These are phyloP conservation scores for Chrysosphaeria jannelii DNA, from an alignment of 2,329 filamentous ascomycete genomes.

Conservation along the genomic window DNA sequence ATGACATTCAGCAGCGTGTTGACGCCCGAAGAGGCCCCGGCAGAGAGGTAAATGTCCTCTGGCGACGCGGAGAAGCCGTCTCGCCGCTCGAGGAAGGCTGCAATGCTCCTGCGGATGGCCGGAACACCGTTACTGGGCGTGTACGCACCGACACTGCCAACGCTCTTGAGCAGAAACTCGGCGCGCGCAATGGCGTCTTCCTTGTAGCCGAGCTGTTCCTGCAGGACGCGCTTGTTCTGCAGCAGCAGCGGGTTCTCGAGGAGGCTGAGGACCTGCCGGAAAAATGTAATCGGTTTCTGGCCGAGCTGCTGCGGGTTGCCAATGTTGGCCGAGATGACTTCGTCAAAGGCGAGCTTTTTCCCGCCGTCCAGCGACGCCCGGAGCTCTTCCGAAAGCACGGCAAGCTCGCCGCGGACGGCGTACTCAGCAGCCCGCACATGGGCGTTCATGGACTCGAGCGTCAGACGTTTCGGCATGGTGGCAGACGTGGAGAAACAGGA, in stretches of 20 bases:
- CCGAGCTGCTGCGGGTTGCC: conserved; percentile 97
- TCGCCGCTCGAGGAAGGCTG: conserved; percentile 71
- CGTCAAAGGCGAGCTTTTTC: conserved; percentile 42
- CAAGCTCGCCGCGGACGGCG: conserved; percentile 85
- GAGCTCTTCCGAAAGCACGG: conserved; percentile 77
- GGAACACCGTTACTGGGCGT: conserved; percentile 77
- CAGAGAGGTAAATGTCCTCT: conserved; percentile 65
- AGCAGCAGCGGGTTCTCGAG: conserved; percentile 72
- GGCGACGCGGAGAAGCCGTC: conserved; percentile 69
- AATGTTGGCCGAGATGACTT: conserved; percentile 92
- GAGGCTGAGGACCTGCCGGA: conserved; percentile 82
- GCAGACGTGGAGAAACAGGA: conserved; percentile 12
- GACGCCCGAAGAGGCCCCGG: conserved; percentile 76
- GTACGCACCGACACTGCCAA: conserved; percentile 85
- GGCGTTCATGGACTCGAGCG: conserved; percentile 71
- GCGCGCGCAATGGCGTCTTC: conserved; percentile 67
- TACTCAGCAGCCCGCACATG: conserved; percentile 72
- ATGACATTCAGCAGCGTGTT: conserved; percentile 81
- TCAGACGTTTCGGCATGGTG: conserved; percentile 20
- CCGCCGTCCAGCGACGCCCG: conserved; percentile 36
- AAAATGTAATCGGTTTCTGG: conserved; percentile 97
- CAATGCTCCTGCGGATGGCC: conserved; percentile 65
- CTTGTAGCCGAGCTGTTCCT: conserved; percentile 56
- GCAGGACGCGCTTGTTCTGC: conserved; percentile 52
- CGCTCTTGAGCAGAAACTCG: conserved; percentile 46